Conservation (phyloP, 23 red algal genomes). For the Gracilaria gracilis region DNA sequence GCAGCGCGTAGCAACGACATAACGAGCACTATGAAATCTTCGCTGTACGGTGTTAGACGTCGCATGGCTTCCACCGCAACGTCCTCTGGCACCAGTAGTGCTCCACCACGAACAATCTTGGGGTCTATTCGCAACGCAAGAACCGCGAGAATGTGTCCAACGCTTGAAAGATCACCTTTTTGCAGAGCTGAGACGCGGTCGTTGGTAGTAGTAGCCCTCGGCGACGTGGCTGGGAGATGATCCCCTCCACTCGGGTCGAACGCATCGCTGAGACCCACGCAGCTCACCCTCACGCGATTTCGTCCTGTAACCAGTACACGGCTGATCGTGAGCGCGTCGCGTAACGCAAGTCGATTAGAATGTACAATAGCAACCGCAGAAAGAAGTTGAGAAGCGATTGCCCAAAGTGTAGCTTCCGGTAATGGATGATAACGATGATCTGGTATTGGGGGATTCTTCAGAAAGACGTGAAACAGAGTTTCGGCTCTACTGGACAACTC, state of each 20-base stretch:
- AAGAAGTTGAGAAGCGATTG: slow-evolving; percentile 77
- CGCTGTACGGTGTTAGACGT: slow-evolving; percentile 56
- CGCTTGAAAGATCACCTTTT: slow-evolving; percentile 51
- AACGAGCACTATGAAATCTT: slow-evolving; percentile 57
- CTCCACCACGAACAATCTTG: slow-evolving; percentile 57
- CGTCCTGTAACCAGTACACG: slow-evolving; percentile 68
- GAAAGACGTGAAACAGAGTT: slow-evolving; percentile 63
- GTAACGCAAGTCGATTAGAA: slow-evolving; percentile 58
- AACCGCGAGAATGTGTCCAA: slow-evolving; percentile 58
- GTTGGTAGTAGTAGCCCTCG: slow-evolving; percentile 19
- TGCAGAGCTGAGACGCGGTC: slow-evolving; percentile 56
- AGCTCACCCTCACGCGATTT: slow-evolving; percentile 73
- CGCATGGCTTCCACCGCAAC: slow-evolving; percentile 56
- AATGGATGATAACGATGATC: slow-evolving; percentile 56
- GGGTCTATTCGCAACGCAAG: slow-evolving; percentile 55
- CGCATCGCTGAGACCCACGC: slow-evolving; percentile 76
- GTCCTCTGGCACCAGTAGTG: slow-evolving; percentile 40
- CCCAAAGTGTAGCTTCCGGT: slow-evolving; percentile 79
- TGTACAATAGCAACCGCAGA: slow-evolving; percentile 76
- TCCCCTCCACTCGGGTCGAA: slow-evolving; percentile 72
- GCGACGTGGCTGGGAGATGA: slow-evolving; percentile 42
- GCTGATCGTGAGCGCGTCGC: slow-evolving; percentile 56
- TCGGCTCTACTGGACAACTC: slow-evolving; percentile 73
- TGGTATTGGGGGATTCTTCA: slow-evolving; percentile 24
- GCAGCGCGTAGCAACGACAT: slow-evolving; percentile 40